Percentiles rank a stretch among this genome's conserved stretches.
phyloP scores from a whole-genome alignment of 2,329 filamentous ascomycete genomes.

The Arthrobotrys conoides region DNA sequence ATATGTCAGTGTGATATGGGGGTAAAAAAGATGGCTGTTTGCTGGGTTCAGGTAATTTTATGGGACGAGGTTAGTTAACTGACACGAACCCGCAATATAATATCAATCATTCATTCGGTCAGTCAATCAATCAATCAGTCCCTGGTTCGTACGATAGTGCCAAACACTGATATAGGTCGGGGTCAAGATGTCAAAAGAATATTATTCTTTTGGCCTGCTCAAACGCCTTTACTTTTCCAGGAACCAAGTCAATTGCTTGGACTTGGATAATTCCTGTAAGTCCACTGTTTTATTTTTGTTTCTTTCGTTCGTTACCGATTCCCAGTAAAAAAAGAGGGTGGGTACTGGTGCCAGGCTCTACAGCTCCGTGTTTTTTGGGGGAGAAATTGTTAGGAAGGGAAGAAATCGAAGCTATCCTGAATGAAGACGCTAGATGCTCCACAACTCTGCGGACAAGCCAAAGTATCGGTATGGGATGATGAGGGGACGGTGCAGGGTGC shows the following conservation, averaged over 20 bases:
- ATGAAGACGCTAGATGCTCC: conserved; percentile 60
- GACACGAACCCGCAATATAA: conserved; percentile 59
- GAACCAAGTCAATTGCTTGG: conserved; percentile 55
- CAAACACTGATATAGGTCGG: conserved; percentile 54
- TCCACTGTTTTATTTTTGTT: conserved; percentile 61
- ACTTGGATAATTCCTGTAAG: conserved; percentile 56
- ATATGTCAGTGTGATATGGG: conserved; percentile 60
- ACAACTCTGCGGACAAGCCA: conserved; percentile 60
- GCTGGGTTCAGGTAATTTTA: conserved; percentile 60
- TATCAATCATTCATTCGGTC: conserved; percentile 53
- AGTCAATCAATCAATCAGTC: conserved; percentile 55
- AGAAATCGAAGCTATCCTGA: conserved; percentile 60
- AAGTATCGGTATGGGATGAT: conserved; percentile 56
- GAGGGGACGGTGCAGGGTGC: conserved; percentile 52
- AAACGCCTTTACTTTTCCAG: conserved; percentile 54
- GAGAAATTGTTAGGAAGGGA: conserved; percentile 60
- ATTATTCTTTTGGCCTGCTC: conserved; percentile 48
- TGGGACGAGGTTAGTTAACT: conserved; percentile 36
- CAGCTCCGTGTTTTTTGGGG: conserved; percentile 58
- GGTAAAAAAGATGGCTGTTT: conserved; percentile 49
- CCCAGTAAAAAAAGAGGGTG: conserved; percentile 53
- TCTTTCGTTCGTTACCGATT: conserved; percentile 60
- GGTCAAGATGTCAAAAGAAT: conserved; percentile 58
- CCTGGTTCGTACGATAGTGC: conserved; percentile 60
- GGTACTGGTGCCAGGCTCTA: conserved; percentile 48